Base-by-base conservation (phyloP, 2,329 filamentous ascomycete species). In the Pseudogymnoascus sp. region DNA sequence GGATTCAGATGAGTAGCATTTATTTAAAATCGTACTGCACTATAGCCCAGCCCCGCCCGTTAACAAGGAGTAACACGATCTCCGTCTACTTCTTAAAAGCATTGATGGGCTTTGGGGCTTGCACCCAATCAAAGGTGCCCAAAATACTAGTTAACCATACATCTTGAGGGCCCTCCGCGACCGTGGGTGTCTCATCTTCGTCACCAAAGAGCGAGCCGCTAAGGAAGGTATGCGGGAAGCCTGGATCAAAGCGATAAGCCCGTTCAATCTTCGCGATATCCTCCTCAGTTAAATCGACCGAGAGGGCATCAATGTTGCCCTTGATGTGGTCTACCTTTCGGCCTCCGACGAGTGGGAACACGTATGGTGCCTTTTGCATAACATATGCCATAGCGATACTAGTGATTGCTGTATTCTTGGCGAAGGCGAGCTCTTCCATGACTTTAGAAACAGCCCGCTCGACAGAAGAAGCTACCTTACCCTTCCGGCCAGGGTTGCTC, bases 341-440 rank as follows among this genome's bases (percentile, higher is more conserved):
- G 0, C 81, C 81, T 1, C 84, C 84, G 2, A 85, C 75, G 41
- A 87, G 79, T 0, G 84, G 84, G 67, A 84, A 84, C 2, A 85
- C 78, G 68, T 84, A 78, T 1, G 82, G 79, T 1, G 79, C 75
- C 71, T 85, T 84, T n/a, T 78, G 75, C 75, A 82, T 77, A 4
- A 84, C 78, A 65, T 85, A 86, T 1, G 83, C 83, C n/a, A 86
- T 71, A 5, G 84, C 82, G 16, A 84, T 71, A 6, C 77, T 78
- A 2, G 81, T 84, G 35, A 84, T 63, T 12, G 79, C 76, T 2
- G 79, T 75, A 1, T 80, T 80, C 68, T 85, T 82, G 63, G 79
- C 76, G 7, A 78, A 77, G 0, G 83, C 84, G 1, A 89, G 79
- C 66, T 83, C 78, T 22, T 81, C 84, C 0, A 90, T 78, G 0